These are phyloP conservation scores for Microdochium nivale DNA, from an alignment of 2,329 filamentous ascomycete genomes.

Conservation along the genomic window DNA sequence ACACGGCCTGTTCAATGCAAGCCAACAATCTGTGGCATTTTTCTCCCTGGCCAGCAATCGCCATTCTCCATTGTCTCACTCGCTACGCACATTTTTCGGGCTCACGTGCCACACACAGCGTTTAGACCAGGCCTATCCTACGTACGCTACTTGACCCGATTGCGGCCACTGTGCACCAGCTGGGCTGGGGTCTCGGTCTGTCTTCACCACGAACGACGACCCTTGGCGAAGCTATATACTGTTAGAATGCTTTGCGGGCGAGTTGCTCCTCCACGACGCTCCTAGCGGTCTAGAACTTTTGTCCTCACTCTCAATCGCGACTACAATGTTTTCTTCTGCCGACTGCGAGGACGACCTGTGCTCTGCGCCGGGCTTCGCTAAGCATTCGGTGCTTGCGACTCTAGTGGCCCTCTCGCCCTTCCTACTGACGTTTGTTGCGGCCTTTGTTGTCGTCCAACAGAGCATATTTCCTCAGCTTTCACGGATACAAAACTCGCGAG, in stretches of 20 bases:
- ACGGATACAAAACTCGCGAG: constrained; percentile 37
- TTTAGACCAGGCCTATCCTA: neutral
- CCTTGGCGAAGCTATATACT: neutral
- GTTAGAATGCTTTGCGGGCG: neutral
- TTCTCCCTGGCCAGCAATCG: neutral
- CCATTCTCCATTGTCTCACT: neutral
- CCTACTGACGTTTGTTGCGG: constrained; percentile 57
- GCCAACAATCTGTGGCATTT: neutral
- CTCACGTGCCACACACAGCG: neutral
- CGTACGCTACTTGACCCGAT: neutral
- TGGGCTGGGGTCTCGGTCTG: too few relatives aligned
- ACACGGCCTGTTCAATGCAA: neutral
- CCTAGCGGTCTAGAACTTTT: neutral
- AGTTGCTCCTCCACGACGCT: neutral
- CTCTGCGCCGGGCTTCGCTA: constrained; percentile 32
- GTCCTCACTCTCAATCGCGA: neutral
- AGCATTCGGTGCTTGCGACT: constrained; percentile 33
- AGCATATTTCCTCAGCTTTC: constrained; percentile 69
- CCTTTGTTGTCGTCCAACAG: constrained; percentile 53
- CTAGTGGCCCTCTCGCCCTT: constrained; percentile 61
- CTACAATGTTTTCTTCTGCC: constrained; percentile 23
- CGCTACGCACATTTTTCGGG: neutral
- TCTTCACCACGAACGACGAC: neutral
- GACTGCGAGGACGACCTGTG: constrained; percentile 53
- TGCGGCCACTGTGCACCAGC: too few relatives aligned